Conservation (phyloP, 345 rosid species). For the Populus deltoides region DNA sequence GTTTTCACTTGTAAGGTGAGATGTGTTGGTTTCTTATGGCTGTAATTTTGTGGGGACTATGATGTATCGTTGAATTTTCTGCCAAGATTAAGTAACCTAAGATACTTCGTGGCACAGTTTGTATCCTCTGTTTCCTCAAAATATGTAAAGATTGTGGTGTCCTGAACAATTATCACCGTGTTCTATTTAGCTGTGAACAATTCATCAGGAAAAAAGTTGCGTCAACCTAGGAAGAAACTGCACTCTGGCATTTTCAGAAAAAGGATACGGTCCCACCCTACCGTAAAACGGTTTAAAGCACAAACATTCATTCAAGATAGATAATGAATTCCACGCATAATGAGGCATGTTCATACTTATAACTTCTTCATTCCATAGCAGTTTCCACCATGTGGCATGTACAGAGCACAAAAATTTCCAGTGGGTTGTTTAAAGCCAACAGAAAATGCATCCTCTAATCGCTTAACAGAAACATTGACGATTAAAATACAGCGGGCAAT, state of each 20-base stretch:
- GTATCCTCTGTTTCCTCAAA: conserved; percentile 7
- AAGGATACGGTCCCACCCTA: neutral
- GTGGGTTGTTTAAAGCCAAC: neutral
- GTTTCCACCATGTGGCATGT: neutral
- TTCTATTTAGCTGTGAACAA: neutral
- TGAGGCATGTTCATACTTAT: neutral
- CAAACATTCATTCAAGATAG: neutral
- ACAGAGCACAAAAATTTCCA: neutral
- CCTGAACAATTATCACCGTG: neutral
- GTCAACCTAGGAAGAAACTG: neutral
- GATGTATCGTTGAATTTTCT: neutral
- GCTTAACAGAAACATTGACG: neutral
- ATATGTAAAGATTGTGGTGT: neutral
- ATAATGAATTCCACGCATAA: neutral
- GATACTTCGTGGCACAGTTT: conserved; percentile 3
- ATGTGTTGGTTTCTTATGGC: neutral
- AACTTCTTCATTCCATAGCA: neutral
- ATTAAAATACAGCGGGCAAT: neutral
- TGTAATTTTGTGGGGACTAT: neutral
- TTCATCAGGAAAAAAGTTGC: neutral
- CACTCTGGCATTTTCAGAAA: neutral
- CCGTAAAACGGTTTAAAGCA: neutral
- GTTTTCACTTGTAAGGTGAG: neutral
- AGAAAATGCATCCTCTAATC: neutral
- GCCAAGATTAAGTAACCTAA: conserved; percentile 2